Percentiles rank a stretch among this genome's conserved stretches.
phyloP scores from a whole-genome alignment of 805 yeast species.

The Candida krabiensis region DNA sequence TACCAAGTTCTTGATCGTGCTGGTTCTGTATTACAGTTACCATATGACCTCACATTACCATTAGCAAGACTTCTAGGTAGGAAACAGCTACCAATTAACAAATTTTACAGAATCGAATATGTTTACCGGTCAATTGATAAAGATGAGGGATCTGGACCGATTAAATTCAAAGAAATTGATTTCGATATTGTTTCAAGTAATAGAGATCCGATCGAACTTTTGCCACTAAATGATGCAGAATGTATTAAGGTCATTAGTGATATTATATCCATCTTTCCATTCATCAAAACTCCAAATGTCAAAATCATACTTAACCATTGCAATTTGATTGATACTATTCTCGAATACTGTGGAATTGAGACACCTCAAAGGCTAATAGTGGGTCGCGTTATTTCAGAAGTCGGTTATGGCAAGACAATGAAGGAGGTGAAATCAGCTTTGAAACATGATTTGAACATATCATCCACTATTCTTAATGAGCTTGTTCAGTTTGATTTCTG shows the following conservation, averaged over 20 bases:
- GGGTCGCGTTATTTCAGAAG: conserved; percentile 69
- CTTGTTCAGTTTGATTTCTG: conserved; percentile 78
- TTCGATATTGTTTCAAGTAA: conserved; percentile 70
- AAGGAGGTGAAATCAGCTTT: conserved; percentile 52
- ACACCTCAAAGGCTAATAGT: conserved; percentile 71
- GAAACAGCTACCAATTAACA: conserved; percentile 49
- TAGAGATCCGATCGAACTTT: conserved; percentile 27
- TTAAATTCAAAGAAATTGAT: conserved; percentile 76
- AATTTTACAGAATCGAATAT: conserved; percentile 72
- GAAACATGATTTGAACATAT: conserved; percentile 67
- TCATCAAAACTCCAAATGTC: conserved; percentile 56
- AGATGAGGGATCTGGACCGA: conserved; percentile 68
- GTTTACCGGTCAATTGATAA: conserved; percentile 72
- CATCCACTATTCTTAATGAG: conserved; percentile 81
- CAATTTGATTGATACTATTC: conserved; percentile 70
- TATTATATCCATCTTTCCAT: conserved; percentile 62
- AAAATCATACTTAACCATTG: conserved; percentile 74
- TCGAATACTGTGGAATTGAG: conserved; percentile 80
- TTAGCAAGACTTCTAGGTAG: conserved; percentile 82
- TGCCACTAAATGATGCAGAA: conserved; percentile 79
- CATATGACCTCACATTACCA: conserved; percentile 88
- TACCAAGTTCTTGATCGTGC: conserved; percentile 81
- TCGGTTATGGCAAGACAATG: conserved; percentile 66
- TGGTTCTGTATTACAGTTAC: conserved; percentile 86
- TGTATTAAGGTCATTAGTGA: conserved; percentile 81